These are phyloP conservation scores for Hanseniaspora gamundiae DNA, from an alignment of 1,139 yeast species.

Conservation along the genomic window DNA sequence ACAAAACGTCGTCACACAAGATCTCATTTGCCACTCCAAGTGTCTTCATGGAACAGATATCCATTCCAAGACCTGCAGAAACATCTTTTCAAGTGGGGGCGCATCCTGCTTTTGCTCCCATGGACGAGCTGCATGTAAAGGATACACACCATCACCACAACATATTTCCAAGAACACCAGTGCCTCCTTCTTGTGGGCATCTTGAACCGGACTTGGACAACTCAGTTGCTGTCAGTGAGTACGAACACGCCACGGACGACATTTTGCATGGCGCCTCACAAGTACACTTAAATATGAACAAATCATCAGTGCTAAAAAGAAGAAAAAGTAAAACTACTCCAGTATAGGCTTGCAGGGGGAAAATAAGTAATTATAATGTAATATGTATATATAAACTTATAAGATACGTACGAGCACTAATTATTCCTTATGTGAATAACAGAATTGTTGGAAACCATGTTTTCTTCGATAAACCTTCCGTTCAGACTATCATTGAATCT, in stretches of 20 bases:
- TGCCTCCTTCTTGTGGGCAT: conserved; percentile 8
- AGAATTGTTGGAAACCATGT: conserved; percentile 31
- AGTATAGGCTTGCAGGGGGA: background rate
- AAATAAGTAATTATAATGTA: too few species aligned
- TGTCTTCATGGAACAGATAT: conserved; percentile 7
- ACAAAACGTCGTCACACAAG: too few species aligned
- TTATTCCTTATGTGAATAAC: conserved; percentile 25
- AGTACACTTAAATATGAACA: conserved; percentile 38
- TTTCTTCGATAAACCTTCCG: conserved; percentile 40
- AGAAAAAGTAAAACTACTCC: conserved; percentile 23
- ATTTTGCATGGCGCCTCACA: conserved; percentile 19
- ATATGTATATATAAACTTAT: too few species aligned
- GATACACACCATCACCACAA: conserved; percentile 6
- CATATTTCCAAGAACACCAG: conserved; percentile 13
- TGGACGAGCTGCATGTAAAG: background rate
- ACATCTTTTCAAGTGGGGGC: conserved; percentile 1
- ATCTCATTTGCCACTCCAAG: conserved; percentile 8
- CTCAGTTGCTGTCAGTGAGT: conserved; percentile 4
- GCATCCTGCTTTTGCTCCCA: conserved; percentile 3
- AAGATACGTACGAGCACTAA: too few species aligned
- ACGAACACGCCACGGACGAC: conserved; percentile 6
- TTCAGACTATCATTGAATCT: conserved; percentile 59
- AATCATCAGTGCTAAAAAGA: conserved; percentile 50
- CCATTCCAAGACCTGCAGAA: background rate
- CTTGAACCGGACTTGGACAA: background rate